Evolutionary conservation across 2,329 filamentous ascomycete genomes (phyloP).

Genomic region (Fusarium sp.): DNA sequence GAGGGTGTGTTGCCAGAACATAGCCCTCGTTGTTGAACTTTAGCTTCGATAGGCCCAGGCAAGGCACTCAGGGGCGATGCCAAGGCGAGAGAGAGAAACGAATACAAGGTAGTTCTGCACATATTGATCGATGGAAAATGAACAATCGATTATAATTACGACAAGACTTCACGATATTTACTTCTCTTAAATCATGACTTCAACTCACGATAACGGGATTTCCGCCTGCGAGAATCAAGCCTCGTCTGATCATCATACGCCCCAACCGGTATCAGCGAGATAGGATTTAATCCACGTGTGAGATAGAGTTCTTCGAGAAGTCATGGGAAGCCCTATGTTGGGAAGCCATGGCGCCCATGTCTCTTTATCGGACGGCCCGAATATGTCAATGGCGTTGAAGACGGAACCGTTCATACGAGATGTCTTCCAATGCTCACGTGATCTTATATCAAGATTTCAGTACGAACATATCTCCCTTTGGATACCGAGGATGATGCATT

Average conservation of each 20-base stretch:
- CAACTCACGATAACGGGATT: background rate
- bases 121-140: background rate
- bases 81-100: conserved; percentile 1
- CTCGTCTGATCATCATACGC: background rate
- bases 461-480: background rate
- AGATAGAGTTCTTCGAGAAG: background rate
- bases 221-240: conserved; percentile 2
- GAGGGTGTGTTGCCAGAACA: conserved; percentile 47
- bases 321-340: conserved; percentile 4
- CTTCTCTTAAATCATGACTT: conserved; percentile 13
- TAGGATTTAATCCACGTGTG: background rate
- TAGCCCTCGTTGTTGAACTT: conserved; percentile 5
- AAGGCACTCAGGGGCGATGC: conserved; percentile 2
- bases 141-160: background rate
- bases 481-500: background rate
- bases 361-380: conserved; percentile 26
- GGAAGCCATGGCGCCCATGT: conserved; percentile 5
- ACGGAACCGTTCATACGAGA: background rate
- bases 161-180: background rate
- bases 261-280: conserved; percentile 21
- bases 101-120: conserved; percentile 2
- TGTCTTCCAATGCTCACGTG: background rate
- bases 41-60: conserved; percentile 7
- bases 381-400: conserved; percentile 6
- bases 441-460: background rate